These are phyloP conservation scores for Luffa acutangula DNA, from an alignment of 306 rosid genomes.

Conservation along the genomic window DNA sequence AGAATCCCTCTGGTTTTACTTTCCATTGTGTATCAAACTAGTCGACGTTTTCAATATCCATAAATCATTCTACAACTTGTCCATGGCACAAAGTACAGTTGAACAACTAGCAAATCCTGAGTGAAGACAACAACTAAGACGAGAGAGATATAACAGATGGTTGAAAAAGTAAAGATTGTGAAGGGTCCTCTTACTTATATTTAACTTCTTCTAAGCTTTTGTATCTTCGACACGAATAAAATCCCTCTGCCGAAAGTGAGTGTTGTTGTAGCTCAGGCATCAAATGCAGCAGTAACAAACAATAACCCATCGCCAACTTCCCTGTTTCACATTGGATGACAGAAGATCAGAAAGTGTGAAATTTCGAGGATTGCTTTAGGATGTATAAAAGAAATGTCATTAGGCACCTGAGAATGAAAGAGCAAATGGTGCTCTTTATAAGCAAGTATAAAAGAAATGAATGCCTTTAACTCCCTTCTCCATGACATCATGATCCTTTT, in stretches of 20 bases:
- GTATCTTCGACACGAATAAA: slow-evolving; percentile 52
- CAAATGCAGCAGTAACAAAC: slow-evolving; percentile 71
- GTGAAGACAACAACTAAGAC: too few relatives aligned
- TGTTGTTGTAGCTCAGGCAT: slow-evolving; percentile 63
- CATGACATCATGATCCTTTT: slow-evolving; percentile 85
- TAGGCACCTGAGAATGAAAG: slow-evolving; percentile 63
- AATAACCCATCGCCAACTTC: slow-evolving; percentile 71
- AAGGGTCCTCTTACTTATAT: slow-evolving; percentile 47
- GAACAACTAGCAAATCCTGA: too few relatives aligned
- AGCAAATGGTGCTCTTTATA: slow-evolving; percentile 82
- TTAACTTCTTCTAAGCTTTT: slow-evolving; percentile 55
- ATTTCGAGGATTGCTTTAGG: background rate
- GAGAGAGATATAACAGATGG: background rate
- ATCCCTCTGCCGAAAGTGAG: slow-evolving; percentile 61
- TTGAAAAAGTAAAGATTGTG: background rate
- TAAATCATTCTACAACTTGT: too few relatives aligned
- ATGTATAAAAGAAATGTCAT: background rate
- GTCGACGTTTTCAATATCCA: too few relatives aligned
- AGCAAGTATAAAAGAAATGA: slow-evolving; percentile 79
- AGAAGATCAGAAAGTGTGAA: background rate
- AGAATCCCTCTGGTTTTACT: too few relatives aligned
- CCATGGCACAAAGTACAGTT: too few relatives aligned
- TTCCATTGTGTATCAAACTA: too few relatives aligned
- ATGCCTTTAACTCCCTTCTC: slow-evolving; percentile 78
- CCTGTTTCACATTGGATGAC: slow-evolving; percentile 34